These are phyloP conservation scores for Monilinia fructicola DNA, from an alignment of 2,329 filamentous ascomycete species.

Conservation along the genomic window DNA sequence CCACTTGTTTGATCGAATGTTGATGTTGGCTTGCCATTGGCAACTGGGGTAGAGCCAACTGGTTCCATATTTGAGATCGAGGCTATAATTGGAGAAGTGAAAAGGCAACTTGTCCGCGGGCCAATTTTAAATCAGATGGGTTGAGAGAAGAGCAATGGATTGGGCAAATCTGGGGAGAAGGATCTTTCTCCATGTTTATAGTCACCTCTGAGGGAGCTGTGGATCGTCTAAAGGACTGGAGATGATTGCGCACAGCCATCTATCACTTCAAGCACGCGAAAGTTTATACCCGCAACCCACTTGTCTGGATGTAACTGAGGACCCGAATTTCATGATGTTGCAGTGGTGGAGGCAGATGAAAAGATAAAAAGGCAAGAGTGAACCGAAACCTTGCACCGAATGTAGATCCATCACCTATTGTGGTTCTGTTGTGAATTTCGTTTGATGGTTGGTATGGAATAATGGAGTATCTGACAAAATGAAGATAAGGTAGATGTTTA, in stretches of 20 bases:
- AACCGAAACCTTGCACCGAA: conserved; percentile 8
- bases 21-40: conserved; percentile 8
- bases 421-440: neutral
- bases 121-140: neutral
- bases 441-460: conserved; percentile 6
- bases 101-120: neutral
- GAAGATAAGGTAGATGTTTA: conserved; percentile 15
- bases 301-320: conserved; percentile 5
- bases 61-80: conserved; percentile 12
- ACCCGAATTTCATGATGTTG: neutral
- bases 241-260: conserved; percentile 13
- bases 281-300: neutral
- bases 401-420: conserved; percentile 11
- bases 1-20: neutral
- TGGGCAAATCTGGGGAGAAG: neutral
- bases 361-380: conserved; percentile 7
- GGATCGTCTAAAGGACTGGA: conserved; percentile 3
- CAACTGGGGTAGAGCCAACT: neutral
- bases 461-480: conserved; percentile 6
- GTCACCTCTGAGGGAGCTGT: conserved; percentile 3
- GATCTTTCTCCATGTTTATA: conserved; percentile 18
- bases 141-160: conserved; percentile 3
- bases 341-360: neutral
- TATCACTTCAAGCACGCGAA: conserved; percentile 13
- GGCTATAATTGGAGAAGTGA: neutral